These are phyloP conservation scores for Candida ovalis DNA, from an alignment of 805 yeast genomes.

Conservation along the genomic window DNA sequence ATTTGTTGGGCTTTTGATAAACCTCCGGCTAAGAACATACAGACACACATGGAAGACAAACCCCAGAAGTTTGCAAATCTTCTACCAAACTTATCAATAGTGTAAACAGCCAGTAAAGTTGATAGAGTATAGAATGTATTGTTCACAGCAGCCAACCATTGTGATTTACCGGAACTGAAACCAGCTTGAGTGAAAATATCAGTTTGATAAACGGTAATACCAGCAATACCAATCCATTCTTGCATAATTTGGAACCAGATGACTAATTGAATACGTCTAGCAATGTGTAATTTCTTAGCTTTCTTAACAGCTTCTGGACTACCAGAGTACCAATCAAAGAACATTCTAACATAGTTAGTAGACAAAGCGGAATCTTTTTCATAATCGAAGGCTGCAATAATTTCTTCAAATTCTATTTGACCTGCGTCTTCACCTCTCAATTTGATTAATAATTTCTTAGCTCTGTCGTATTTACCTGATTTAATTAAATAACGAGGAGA, in stretches of 20 bases:
- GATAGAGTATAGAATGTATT: slow-evolving; percentile 19
- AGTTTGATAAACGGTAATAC: slow-evolving; percentile 34
- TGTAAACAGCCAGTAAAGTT: slow-evolving; percentile 27
- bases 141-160: slow-evolving; percentile 20
- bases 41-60: slow-evolving; percentile 30
- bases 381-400: slow-evolving; percentile 22
- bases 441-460: slow-evolving; percentile 38
- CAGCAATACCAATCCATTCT: slow-evolving; percentile 44
- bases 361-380: slow-evolving; percentile 27
- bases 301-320: slow-evolving; percentile 19
- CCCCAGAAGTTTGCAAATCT: slow-evolving; percentile 41
- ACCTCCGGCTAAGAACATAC: slow-evolving; percentile 41
- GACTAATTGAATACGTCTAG: slow-evolving; percentile 26
- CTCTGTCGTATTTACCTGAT: slow-evolving; percentile 40
- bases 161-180: slow-evolving; percentile 28
- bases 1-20: slow-evolving; percentile 25
- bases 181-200: slow-evolving; percentile 35
- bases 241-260: slow-evolving; percentile 35
- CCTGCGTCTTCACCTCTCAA: slow-evolving; percentile 35
- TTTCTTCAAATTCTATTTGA: slow-evolving; percentile 16
- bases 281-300: slow-evolving; percentile 23
- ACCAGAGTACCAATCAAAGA: slow-evolving; percentile 20
- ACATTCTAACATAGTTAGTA: slow-evolving; percentile 23
- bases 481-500: slow-evolving; percentile 42
- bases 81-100: slow-evolving; percentile 40